Percentiles rank a stretch among this genome's conserved stretches.
These are phyloP conservation scores for Camelina neglecta DNA, from an alignment of 345 rosid genomes.

Conservation along the genomic window DNA sequence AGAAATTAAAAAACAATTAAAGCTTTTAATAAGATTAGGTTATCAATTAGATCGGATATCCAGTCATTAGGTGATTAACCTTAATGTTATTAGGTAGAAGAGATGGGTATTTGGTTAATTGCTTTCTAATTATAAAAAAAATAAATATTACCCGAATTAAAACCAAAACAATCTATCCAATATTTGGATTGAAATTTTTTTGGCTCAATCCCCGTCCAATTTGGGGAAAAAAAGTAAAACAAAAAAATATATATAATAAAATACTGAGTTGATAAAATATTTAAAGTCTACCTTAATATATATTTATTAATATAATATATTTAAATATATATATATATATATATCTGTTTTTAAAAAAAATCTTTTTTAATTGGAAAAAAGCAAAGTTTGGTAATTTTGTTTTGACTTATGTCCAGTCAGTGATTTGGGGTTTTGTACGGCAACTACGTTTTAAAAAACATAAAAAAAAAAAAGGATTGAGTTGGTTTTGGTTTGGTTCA, in stretches of 20 bases:
- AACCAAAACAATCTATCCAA: not conserved
- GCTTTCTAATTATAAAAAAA: too few relatives aligned
- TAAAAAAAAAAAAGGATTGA: not conserved
- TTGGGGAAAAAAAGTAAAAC: too few relatives aligned
- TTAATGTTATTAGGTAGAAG: too few relatives aligned
- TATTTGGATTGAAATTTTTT: not conserved
- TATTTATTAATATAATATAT: too few relatives aligned
- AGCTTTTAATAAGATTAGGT: not conserved
- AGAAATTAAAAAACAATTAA: not conserved
- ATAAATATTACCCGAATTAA: too few relatives aligned
- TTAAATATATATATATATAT: too few relatives aligned
- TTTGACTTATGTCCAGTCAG: not conserved
- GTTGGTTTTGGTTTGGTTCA: slow-evolving; percentile 12
- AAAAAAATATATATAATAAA: too few relatives aligned
- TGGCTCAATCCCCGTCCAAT: not conserved
- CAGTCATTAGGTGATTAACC: too few relatives aligned
- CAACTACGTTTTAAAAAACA: not conserved
- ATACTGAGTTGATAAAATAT: not conserved
- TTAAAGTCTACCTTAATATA: not conserved
- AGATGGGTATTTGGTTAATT: too few relatives aligned
- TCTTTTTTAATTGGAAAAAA: not conserved
- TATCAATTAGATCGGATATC: not conserved
- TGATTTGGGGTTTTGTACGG: not conserved
- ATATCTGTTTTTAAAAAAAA: too few relatives aligned
- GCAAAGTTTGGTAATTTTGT: not conserved